These are phyloP conservation scores for Cordyceps javanica DNA, from an alignment of 2,329 filamentous ascomycete species.

Conservation along the genomic window DNA sequence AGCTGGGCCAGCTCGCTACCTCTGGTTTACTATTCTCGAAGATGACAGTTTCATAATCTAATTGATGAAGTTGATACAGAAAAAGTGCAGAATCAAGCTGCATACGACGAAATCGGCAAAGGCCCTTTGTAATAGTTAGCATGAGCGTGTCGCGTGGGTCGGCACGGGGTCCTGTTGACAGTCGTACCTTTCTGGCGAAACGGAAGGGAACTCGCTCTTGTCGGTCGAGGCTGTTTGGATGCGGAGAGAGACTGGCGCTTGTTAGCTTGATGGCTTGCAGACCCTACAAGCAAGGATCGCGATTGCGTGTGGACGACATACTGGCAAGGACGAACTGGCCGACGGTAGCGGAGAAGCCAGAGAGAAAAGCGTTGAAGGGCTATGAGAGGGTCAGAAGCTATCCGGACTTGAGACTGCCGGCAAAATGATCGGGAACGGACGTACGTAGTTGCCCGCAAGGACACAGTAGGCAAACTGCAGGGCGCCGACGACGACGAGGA, in stretches of 20 bases:
- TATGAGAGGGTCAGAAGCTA: conserved; percentile 32
- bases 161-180: background rate
- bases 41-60: conserved; percentile 36
- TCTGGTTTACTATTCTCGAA: background rate
- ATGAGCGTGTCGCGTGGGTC: background rate
- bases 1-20: background rate
- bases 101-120: conserved; percentile 96
- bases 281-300: background rate
- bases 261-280: conserved; percentile 2
- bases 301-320: conserved; percentile 32
- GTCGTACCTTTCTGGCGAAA: conserved; percentile 72
- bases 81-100: conserved; percentile 94
- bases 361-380: conserved; percentile 98
- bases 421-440: conserved; percentile 30
- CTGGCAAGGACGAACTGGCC: conserved; percentile 96
- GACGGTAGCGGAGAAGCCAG: conserved; percentile 88
- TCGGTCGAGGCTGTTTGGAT: conserved; percentile 88
- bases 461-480: conserved; percentile 93
- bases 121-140: conserved; percentile 49
- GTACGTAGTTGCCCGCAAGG: conserved; percentile 86
- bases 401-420: background rate
- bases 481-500: conserved; percentile 77
- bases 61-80: conserved; percentile 99
- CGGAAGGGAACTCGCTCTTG: conserved; percentile 66
- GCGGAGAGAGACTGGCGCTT: conserved; percentile 60